phyloP scores from a whole-genome alignment of 805 yeast genomes.

The Myxozyma udenii region DNA sequence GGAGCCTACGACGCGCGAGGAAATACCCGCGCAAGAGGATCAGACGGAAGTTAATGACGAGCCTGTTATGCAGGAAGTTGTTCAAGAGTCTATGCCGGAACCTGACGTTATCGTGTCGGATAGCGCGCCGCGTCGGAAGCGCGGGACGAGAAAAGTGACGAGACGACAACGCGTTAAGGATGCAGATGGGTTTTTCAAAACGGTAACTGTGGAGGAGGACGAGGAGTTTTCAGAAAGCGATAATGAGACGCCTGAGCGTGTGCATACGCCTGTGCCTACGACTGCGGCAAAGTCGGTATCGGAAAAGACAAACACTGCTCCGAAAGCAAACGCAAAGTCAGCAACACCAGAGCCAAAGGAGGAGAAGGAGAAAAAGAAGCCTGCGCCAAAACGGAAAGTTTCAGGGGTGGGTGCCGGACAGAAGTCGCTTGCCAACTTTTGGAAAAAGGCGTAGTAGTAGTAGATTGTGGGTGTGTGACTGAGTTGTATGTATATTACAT shows the following conservation, averaged over 20 bases:
- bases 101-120: background rate
- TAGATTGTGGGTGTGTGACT: background rate
- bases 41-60: background rate
- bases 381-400: conserved; percentile 3
- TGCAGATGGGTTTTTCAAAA: conserved; percentile 13
- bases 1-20: no score
- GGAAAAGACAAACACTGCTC: background rate
- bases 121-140: conserved; percentile 3
- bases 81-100: background rate
- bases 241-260: background rate
- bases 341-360: background rate
- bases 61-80: background rate
- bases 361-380: background rate
- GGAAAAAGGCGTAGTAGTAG: conserved; percentile 6
- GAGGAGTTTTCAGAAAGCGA: conserved; percentile 24
- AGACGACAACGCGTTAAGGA: conserved; percentile 9
- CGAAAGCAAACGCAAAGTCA: background rate
- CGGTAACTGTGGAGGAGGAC: conserved; percentile 8
- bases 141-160: conserved; percentile 16
- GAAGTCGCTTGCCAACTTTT: conserved; percentile 19
- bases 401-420: conserved; percentile 7
- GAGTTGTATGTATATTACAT: background rate
- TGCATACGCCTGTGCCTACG: background rate
- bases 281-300: background rate
- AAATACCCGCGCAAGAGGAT: background rate